Base-by-base conservation (phyloP, 2,329 filamentous ascomycete species). In the Botrytis cinerea region DNA sequence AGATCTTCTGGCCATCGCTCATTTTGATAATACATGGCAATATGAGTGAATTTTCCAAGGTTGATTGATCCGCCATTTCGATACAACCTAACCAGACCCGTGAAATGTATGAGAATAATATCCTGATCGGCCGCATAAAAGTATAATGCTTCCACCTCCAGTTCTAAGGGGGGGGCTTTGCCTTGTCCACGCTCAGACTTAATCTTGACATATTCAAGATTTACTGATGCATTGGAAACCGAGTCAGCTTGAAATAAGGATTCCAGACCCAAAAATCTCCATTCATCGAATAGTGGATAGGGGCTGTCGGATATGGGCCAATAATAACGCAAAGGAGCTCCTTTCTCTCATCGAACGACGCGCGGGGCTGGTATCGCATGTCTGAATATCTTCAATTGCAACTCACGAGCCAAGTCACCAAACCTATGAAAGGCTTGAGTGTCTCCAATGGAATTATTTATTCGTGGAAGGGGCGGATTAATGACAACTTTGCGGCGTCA, bases 21-120 rank as follows among this genome's bases (percentile, higher is more conserved):
- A 45, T 2, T 9, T 1, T 8, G 4, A 38, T 38, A 8, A 32
- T 45, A 22, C 22, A 51, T 8, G 22, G 45, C 32, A 38, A 67
- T n/a, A 38, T 67, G 63, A 4, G 45, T 38, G 32, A 51, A 9
- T 2, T 7, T 51, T 51, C 40, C 14, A 18, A 67, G 46, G 7
- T 51, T 40, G 2, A 67, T n/a, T 20, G 46, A 67, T 38, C 22
- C 32, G 4, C 14, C 45, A 7, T 2, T 6, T 0, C 0, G 4
- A n/a, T n/a, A 14, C 4, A 22, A 4, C 5, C 4, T 0, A 10
- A 51, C 0, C 9, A 67, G 2, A 20, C n/a, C 4, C 1, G 0
- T 2, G 6, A 0, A 54, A n/a, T 40, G 1, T 12, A 48, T 0
- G 7, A 67, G 2, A 1, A 67, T 6, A 7, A 51, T 18, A 67